These are phyloP conservation scores for Capsella bursapastoris DNA, from an alignment of 345 rosid species.

Conservation along the genomic window DNA sequence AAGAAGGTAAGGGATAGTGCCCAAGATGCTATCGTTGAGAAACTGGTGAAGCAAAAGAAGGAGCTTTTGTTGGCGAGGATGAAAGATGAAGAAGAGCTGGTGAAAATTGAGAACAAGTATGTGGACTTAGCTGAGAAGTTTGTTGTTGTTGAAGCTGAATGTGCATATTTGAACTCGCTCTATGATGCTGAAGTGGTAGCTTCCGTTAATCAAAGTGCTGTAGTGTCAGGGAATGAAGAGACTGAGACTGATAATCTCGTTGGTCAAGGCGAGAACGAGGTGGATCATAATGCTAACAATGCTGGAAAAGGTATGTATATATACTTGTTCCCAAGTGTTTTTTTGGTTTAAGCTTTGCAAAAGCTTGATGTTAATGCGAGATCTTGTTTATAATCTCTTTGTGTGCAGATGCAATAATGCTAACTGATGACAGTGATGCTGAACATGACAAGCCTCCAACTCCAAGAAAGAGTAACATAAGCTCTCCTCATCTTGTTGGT, in stretches of 20 bases:
- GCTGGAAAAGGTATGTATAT: constrained; percentile 12
- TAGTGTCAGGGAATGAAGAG: constrained; percentile 9
- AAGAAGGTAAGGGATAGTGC: not conserved
- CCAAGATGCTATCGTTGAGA: not conserved
- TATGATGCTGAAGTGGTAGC: constrained; percentile 18
- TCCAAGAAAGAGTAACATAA: constrained; percentile 17
- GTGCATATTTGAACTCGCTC: constrained; percentile 3
- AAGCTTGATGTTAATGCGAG: not conserved
- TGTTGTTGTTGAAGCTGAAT: not conserved
- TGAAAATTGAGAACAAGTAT: constrained; percentile 12
- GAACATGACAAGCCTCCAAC: not conserved
- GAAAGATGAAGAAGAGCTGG: not conserved
- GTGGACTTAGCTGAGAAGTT: constrained; percentile 2
- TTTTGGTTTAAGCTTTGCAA: not conserved
- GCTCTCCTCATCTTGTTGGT: not conserved
- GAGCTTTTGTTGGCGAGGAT: constrained; percentile 8
- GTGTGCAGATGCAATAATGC: not conserved
- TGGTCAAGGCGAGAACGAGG: not conserved
- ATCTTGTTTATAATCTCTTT: not conserved
- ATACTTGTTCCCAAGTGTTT: not conserved
- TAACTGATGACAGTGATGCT: constrained; percentile 23
- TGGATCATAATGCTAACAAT: not conserved
- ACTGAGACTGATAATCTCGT: not conserved
- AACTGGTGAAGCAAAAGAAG: not conserved
- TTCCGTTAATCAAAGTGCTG: not conserved